Evolutionary conservation across 2,329 filamentous ascomycete genomes (phyloP).

Genomic region (Pezizomycotina sp.): DNA sequence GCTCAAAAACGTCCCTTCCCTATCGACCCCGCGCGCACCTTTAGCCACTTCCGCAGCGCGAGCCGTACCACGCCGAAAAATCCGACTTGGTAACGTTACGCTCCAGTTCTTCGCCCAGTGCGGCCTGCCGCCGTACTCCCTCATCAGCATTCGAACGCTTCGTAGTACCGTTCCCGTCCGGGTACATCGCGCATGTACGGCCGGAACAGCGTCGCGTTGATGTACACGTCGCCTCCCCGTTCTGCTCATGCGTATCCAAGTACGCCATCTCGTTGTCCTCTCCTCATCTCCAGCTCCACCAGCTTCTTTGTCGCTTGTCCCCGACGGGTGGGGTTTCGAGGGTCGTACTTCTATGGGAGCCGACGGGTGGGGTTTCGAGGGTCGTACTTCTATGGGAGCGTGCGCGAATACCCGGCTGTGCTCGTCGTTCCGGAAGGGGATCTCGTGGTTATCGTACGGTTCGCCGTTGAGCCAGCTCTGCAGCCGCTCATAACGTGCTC

Average conservation of each 20-base stretch:
- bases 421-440: constrained; percentile 64
- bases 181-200: constrained; percentile 59
- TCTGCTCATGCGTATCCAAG: constrained; percentile 10
- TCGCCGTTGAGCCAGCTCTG: constrained; percentile 74
- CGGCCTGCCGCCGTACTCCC: constrained; percentile 60
- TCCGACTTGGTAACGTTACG: constrained; percentile 40
- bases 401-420: constrained; percentile 50
- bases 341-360: constrained; percentile 87
- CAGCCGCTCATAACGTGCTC: too few relatives aligned
- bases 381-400: constrained; percentile 80
- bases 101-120: constrained; percentile 94
- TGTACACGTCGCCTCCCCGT: constrained; percentile 57
- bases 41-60: constrained; percentile 50
- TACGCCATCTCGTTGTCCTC: constrained; percentile 6
- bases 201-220: constrained; percentile 79
- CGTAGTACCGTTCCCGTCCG: constrained; percentile 60
- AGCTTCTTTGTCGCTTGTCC: too few relatives aligned
- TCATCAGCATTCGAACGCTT: constrained; percentile 87
- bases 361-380: constrained; percentile 46
- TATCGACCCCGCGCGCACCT: constrained; percentile 56
- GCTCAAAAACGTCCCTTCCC: constrained; percentile 73
- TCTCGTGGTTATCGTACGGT: constrained; percentile 46
- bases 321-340: constrained; percentile 43
- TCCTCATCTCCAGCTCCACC: constrained; percentile 2
- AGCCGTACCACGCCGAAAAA: constrained; percentile 51